Evolutionary conservation across 176 grass and related monocot genomes (phyloP).

Genomic region (Avena sativa): DNA sequence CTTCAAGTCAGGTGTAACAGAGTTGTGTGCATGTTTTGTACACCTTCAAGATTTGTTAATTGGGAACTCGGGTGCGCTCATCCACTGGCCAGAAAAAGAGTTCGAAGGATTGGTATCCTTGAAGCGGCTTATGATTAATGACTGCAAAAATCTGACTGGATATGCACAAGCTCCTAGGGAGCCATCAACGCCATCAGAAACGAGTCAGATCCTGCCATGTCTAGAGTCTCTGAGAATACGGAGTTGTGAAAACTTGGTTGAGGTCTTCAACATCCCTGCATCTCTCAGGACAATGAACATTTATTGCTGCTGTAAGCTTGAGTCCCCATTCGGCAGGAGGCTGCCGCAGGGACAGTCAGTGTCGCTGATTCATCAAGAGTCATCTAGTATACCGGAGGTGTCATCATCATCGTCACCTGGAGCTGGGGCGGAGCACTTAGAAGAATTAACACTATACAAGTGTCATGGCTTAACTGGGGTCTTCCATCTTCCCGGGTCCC

Average conservation of each 20-base stretch:
- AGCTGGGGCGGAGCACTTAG: not conserved
- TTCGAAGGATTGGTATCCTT: not conserved
- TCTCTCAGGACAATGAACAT: not conserved
- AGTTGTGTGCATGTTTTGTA: not conserved
- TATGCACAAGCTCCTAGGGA: not conserved
- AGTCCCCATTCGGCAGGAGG: not conserved
- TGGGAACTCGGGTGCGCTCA: accelerated
- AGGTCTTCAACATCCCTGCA: not conserved
- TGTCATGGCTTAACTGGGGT: not conserved
- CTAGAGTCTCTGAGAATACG: not conserved
- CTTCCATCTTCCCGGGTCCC: not conserved
- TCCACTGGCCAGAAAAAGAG: not conserved
- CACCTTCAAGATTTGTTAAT: not conserved
- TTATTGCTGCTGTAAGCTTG: not conserved
- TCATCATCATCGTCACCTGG: not conserved
- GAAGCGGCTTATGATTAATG: not conserved
- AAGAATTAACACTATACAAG: accelerated
- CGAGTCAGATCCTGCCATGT: not conserved
- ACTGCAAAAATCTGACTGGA: not conserved
- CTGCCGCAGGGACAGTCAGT: not conserved
- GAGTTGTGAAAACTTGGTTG: not conserved
- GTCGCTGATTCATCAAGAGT: not conserved
- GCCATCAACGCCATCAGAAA: not conserved
- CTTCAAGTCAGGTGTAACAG: not conserved
- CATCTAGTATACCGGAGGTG: no score